Evolutionary conservation across 2,329 filamentous ascomycete species (phyloP), one percentile per base, ranked within the genome.

Genomic region (Pezicula neosporulosa): DNA sequence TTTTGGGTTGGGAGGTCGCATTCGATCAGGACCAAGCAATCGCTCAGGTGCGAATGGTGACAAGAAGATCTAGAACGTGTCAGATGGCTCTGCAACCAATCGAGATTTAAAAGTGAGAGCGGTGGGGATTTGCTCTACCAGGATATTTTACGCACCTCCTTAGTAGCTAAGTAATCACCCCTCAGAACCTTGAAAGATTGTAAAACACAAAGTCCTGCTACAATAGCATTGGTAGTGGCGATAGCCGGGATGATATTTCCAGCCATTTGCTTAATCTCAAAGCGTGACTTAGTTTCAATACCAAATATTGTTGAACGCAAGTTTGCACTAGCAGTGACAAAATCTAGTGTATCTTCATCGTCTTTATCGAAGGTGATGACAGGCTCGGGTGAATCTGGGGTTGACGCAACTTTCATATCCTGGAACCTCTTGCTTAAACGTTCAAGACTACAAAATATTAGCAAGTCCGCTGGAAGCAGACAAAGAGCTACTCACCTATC

Each of bases 161-260:
- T 92, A 0, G 86, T 85, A 60, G 84, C 81, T 33, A 77, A 72
- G 53, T 86, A 86, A 45, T 92, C 82, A 18, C 83, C 81, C 63
- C 78, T 86, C 52, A 99, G 73, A 21, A 97, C 86, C 69, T 97
- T 97, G 76, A 95, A 94, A 0, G 92, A 86, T 68, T 97, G 87
- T 24, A 99, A 74, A 6, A 97, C 91, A 65, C 92, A 97, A 9
- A 99, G 79, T 12, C 90, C 88, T 15, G 94, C 94, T 2, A 94
- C 93, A 68, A 97, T 96, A 15, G 94, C 94, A 68, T 99, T 99
- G 0, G 94, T 97, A 0, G 94, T 99, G 5, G 94, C 94, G 66
- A 99, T 99, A 2, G 94, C 94, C 1, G 94, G 94, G 55, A 99
- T 99, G 63, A 99, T 99, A 67, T 99, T 99, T 49, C 94, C 94